Base-by-base conservation (phyloP, 1,139 yeast species). In the Yamadazyma conglobata region DNA sequence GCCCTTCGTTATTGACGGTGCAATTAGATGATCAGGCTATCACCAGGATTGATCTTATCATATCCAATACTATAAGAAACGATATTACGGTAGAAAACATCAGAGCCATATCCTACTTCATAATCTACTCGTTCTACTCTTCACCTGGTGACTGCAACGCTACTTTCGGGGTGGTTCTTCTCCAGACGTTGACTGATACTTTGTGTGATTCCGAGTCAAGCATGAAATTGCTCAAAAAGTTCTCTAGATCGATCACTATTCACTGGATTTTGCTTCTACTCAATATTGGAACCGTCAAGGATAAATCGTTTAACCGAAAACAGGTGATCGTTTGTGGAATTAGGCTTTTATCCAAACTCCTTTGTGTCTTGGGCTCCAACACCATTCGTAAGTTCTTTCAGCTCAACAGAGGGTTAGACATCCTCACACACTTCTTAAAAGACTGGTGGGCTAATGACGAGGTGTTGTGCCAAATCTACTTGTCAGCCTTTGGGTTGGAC, bases 261-360 rank as follows among this genome's bases (percentile, higher is more conserved):
- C 82, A 80, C 48, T 79, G 88, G 82, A 58, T 79, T 2, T 52
- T 83, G n/a, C 54, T 81, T 19, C 52, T 81, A 3, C 47, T 84
- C 22, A 68, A 70, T 25, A 52, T 44, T 27, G 60, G 62, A 11
- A 24, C 38, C 3, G 22, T 34, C 6, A 15, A 20, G 9, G 12
- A 35, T 29, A 20, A 28, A 16, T 24, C 37, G 4, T 18, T 33
- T 19, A 35, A 39, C 23, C 40, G 58, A 2, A 58, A 63, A 5
- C 54, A 57, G 9, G 70, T 74, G 5, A 70, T 74, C 1, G 56
- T 61, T 20, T 54, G 68, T 36, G 72, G 77, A 0, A 47, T 82
- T 7, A 60, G 70, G 12, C 51, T 83, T 8, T 50, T 83, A 13
- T 56, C 78, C 6, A 67, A 66, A 31, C 52, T 78, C 6, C 55